Evolutionary conservation across 495 filamentous ascomycete genomes (phyloP).

Genomic region (Talaromyces liani): DNA sequence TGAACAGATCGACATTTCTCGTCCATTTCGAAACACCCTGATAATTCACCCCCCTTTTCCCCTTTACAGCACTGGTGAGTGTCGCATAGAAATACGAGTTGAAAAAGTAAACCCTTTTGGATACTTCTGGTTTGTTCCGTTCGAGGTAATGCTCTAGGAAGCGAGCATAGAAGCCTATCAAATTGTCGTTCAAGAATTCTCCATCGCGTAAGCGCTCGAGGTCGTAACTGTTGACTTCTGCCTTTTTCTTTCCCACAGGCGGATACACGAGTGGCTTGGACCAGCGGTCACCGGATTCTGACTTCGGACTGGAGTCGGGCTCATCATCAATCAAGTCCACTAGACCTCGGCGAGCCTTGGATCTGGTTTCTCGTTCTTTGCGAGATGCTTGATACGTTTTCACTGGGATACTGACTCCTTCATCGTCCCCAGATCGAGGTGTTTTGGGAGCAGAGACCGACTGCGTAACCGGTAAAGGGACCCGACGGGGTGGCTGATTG

Average conservation of each 20-base stretch:
- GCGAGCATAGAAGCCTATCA: constrained; percentile 79
- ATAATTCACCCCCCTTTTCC: constrained; percentile 61
- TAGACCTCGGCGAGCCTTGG: constrained; percentile 20
- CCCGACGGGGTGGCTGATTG: constrained; percentile 5
- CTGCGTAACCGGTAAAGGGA: background rate
- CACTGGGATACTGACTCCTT: constrained; percentile 23
- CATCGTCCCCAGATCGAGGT: background rate
- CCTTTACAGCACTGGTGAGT: constrained; percentile 52
- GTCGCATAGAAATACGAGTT: constrained; percentile 87
- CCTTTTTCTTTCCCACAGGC: constrained; percentile 56
- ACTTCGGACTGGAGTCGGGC: background rate
- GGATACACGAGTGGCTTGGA: constrained; percentile 63
- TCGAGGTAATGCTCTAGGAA: constrained; percentile 62
- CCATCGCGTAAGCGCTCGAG: constrained; percentile 71
- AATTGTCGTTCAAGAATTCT: constrained; percentile 88
- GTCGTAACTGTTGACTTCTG: constrained; percentile 72
- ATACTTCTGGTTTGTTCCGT: constrained; percentile 44
- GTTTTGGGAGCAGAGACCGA: background rate
- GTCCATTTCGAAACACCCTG: constrained; percentile 85
- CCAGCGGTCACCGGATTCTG: background rate
- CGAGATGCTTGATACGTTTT: constrained; percentile 12
- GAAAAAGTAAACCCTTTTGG: constrained; percentile 71
- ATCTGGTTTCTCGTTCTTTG: constrained; percentile 21
- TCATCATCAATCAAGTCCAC: constrained; percentile 6
- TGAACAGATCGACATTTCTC: constrained; percentile 73